Conservation (phyloP, 768 basidiomycete genomes). For the Pholiota microspora region DNA sequence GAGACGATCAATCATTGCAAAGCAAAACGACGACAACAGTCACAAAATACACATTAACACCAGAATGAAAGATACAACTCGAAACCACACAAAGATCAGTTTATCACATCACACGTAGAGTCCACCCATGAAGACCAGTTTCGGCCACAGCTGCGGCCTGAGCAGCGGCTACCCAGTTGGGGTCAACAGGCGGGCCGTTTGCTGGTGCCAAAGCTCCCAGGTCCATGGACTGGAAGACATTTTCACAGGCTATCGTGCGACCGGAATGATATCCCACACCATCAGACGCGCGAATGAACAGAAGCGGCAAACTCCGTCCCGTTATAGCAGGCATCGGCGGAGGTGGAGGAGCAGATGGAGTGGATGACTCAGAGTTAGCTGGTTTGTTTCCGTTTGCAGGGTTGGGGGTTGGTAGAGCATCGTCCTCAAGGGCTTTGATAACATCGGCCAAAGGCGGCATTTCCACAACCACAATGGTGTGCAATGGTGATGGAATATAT, state of each 20-base stretch:
- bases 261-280: constrained; percentile 92
- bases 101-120: constrained; percentile 71
- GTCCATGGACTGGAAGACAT: constrained; percentile 71
- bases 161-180: constrained; percentile 73
- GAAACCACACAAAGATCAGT: constrained; percentile 27
- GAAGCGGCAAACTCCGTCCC: constrained; percentile 69
- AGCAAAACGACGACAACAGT: constrained; percentile 36
- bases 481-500: constrained; percentile 55
- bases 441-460: constrained; percentile 78
- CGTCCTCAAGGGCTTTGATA: constrained; percentile 76
- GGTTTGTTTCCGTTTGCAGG: constrained; percentile 35
- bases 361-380: constrained; percentile 23
- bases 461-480: constrained; percentile 83
- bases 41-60: constrained; percentile 26
- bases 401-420: constrained; percentile 43
- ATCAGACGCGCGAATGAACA: constrained; percentile 80
- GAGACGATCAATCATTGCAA: constrained; percentile 28
- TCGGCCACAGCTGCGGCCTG: constrained; percentile 67
- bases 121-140: constrained; percentile 74
- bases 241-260: constrained; percentile 79
- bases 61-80: constrained; percentile 19
- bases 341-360: constrained; percentile 20
- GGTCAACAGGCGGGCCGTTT: constrained; percentile 48
- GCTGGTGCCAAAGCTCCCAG: constrained; percentile 49
- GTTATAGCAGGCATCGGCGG: constrained; percentile 51